Evolutionary conservation across 2,329 filamentous ascomycete genomes (phyloP).

Genomic region (Meredithiella fracta): DNA sequence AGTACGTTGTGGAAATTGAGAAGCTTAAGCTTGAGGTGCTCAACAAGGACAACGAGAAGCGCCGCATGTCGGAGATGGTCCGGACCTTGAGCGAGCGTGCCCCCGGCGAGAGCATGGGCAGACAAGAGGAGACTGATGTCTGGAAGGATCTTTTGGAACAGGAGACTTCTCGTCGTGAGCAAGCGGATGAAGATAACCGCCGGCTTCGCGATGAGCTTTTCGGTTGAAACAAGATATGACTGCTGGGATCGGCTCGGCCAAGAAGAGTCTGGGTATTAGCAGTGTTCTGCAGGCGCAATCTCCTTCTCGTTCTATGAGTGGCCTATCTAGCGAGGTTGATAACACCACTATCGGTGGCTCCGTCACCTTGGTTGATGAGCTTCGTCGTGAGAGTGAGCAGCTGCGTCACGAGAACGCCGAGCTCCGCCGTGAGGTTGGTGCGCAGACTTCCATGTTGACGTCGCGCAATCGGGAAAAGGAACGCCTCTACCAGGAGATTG

Average conservation of each 20-base stretch:
- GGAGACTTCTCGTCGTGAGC: slow-evolving; percentile 75
- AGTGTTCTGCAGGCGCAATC: slow-evolving; percentile 28
- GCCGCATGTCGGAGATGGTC: slow-evolving; percentile 69
- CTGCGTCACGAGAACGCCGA: slow-evolving; percentile 86
- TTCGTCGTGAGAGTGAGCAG: slow-evolving; percentile 52
- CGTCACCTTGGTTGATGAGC: slow-evolving; percentile 59
- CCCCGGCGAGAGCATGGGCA: slow-evolving; percentile 32
- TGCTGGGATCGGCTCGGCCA: slow-evolving; percentile 27
- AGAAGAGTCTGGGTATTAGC: slow-evolving; percentile 25
- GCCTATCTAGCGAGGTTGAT: slow-evolving; percentile 31
- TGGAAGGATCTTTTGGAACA: slow-evolving; percentile 92
- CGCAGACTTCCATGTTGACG: slow-evolving; percentile 93
- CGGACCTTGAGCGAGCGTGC: slow-evolving; percentile 34
- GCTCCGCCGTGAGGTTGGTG: slow-evolving; percentile 76
- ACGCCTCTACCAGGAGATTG: slow-evolving; percentile 87
- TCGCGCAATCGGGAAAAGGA: slow-evolving; percentile 93
- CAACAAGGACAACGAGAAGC: slow-evolving; percentile 67
- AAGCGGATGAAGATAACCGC: slow-evolving; percentile 77
- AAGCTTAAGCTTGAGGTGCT: slow-evolving; percentile 63
- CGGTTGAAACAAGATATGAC: slow-evolving; percentile 44
- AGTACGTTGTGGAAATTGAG: slow-evolving; percentile 71
- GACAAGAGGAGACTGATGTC: slow-evolving; percentile 58
- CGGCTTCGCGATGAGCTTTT: slow-evolving; percentile 71
- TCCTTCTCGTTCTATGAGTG: slow-evolving; percentile 33
- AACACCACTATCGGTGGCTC: slow-evolving; percentile 36